Evolutionary conservation across 2,329 filamentous ascomycete species (phyloP), one percentile per base, ranked within the genome.

Genomic region (Diaporthe sp.): DNA sequence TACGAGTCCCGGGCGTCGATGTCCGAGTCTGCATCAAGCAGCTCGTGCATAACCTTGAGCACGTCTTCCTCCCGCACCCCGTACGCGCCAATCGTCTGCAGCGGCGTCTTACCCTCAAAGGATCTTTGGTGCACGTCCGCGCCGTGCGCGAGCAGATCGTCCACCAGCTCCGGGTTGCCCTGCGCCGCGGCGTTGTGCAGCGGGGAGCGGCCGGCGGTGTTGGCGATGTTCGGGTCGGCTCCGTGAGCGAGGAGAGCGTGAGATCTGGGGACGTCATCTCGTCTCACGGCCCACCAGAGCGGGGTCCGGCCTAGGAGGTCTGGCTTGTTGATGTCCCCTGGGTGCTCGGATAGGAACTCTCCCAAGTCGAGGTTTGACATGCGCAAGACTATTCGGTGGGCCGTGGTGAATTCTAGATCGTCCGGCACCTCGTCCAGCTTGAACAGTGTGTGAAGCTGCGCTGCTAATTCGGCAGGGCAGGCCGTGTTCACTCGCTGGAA

Each of bases 401-500:
- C 42, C 0, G 62, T 68, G 13, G 62, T 68, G 25, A 51, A n/a
- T 12, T 68, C 62, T 13, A 68, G 62, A 15, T 68, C 22, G 5
- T 44, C 62, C 12, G 42, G 37, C 8, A 68, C 25, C 42, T 51
- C 62, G 25, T 51, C 42, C 5, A 68, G 62, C 28, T 2, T 17
- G 62, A 68, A 68, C 0, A 68, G 62, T 4, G 31, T 17, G 6
- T 4, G 42, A 13, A 51, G 17, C 19, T 68, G 37, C 4, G 19
- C 42, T 51, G 62, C 62, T 12, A 68, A 1, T 1, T 49, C 28
- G 1, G 25, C 2, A 5, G 39, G 12, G 9, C 62, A 68, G 19
- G 42, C 42, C 42, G 62, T 68, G 25, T 68, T 68, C 7, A 68
- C 42, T 25, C 62, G 62, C 42, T 31, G 42, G 42, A 68, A 68